Evolutionary conservation across 78 protist species (phyloP).

Genomic region (Dictyostelium firmibasis): DNA sequence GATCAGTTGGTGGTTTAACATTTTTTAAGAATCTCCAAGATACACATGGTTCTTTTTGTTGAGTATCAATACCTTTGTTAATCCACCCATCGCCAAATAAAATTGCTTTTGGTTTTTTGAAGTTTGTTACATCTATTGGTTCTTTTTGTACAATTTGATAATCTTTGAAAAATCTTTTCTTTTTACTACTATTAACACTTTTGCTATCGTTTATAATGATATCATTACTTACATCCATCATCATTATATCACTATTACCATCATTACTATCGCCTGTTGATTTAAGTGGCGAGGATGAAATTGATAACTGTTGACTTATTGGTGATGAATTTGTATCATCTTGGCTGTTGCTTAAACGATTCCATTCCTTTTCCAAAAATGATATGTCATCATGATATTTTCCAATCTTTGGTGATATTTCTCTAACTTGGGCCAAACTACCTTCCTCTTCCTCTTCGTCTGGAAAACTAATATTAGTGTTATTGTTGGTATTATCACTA

Average conservation of each 20-base stretch:
- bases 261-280: background rate
- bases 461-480: slow-evolving; percentile 6
- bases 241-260: background rate
- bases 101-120: slow-evolving; percentile 35
- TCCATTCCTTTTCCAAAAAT: slow-evolving; percentile 26
- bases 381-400: slow-evolving; percentile 4
- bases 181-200: background rate
- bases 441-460: background rate
- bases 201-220: too few relatives aligned
- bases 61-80: background rate
- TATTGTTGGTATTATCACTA: background rate
- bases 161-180: background rate
- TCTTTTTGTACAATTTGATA: slow-evolving; percentile 53
- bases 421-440: background rate
- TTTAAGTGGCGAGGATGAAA: background rate
- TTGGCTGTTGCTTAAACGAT: background rate
- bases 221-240: background rate
- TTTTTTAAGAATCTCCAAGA: background rate
- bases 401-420: background rate
- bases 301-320: background rate
- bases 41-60: background rate
- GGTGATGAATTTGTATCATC: slow-evolving; percentile 1
- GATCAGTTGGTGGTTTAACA: slow-evolving; percentile 18
- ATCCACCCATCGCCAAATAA: slow-evolving; percentile 73
- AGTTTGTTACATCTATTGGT: slow-evolving; percentile 22